Evolutionary conservation across 2,329 filamentous ascomycete species (phyloP).

Genomic region (Cyphellophora europaea): DNA sequence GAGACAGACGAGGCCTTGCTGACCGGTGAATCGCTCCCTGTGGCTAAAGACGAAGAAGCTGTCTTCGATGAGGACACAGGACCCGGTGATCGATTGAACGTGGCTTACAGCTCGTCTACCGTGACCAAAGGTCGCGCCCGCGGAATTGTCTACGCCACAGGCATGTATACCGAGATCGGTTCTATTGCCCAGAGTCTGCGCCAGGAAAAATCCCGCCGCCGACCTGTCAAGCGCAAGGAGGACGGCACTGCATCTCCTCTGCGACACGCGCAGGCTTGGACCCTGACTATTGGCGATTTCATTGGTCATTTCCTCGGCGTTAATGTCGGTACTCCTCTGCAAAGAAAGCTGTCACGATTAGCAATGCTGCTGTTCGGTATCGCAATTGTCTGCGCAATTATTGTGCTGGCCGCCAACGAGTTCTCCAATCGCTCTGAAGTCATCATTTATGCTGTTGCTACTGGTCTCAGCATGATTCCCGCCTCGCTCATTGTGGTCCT

Average conservation of each 20-base stretch:
- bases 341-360: conserved; percentile 58
- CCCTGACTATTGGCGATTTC: conserved; percentile 46
- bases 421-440: conserved; percentile 49
- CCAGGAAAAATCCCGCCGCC: conserved; percentile 44
- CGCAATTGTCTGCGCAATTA: conserved; percentile 59
- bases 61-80: conserved; percentile 45
- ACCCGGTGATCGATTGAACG: conserved; percentile 51
- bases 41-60: conserved; percentile 40
- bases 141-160: conserved; percentile 53
- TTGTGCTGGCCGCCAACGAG: conserved; percentile 57
- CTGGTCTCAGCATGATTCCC: conserved; percentile 51
- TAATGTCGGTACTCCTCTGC: conserved; percentile 60
- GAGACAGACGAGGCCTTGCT: conserved; percentile 53
- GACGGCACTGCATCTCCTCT: conserved; percentile 42
- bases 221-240: conserved; percentile 43
- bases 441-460: conserved; percentile 56
- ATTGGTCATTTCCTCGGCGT: conserved; percentile 57
- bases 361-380: conserved; percentile 58
- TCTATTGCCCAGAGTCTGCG: conserved; percentile 57
- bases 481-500: conserved; percentile 51
- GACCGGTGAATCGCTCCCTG: conserved; percentile 53
- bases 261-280: conserved; percentile 43
- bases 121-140: conserved; percentile 53
- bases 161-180: conserved; percentile 49
- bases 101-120: conserved; percentile 52